Conservation (phyloP, 2,329 filamentous ascomycete genomes). For the Penicillium decumbens region DNA sequence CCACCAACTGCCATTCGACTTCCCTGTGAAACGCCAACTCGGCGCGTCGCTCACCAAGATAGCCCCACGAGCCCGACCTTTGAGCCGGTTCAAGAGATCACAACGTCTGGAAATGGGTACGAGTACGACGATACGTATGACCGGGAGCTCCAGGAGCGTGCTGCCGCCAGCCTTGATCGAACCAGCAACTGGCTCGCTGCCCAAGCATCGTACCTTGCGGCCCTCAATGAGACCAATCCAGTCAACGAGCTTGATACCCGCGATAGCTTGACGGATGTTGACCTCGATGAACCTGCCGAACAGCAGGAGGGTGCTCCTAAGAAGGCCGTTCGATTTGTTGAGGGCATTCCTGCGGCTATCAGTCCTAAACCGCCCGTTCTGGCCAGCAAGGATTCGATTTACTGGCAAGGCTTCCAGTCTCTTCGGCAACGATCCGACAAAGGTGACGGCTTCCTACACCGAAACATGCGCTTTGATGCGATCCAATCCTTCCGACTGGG, state of each 20-base stretch:
- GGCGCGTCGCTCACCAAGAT: constrained; percentile 19
- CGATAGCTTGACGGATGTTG: constrained; percentile 13
- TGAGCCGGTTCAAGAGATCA: constrained; percentile 48
- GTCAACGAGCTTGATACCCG: constrained; percentile 42
- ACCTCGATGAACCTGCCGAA: constrained; percentile 13
- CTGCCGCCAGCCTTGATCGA: constrained; percentile 71
- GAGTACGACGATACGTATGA: constrained; percentile 74
- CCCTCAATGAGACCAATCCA: constrained; percentile 56
- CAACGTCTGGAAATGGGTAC: constrained; percentile 52
- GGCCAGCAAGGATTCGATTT: constrained; percentile 68
- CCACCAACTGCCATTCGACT: constrained; percentile 47
- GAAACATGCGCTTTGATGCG: constrained; percentile 79
- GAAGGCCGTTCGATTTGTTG: constrained; percentile 32
- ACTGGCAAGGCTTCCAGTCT: constrained; percentile 81
- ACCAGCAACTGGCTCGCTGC: constrained; percentile 82
- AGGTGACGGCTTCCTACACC: constrained; percentile 77
- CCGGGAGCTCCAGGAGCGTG: constrained; percentile 64
- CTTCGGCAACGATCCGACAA: constrained; percentile 62
- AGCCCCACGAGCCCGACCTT: constrained; percentile 28
- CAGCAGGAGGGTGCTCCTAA: constrained; percentile 24
- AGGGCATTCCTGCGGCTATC: constrained; percentile 38
- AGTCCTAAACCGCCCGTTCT: constrained; percentile 32
- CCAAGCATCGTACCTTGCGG: constrained; percentile 71
- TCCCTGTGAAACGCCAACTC: constrained; percentile 37
- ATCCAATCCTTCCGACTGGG: constrained; percentile 78